These are phyloP conservation scores for Russula earlei DNA, from an alignment of 768 basidiomycete genomes.

Conservation along the genomic window DNA sequence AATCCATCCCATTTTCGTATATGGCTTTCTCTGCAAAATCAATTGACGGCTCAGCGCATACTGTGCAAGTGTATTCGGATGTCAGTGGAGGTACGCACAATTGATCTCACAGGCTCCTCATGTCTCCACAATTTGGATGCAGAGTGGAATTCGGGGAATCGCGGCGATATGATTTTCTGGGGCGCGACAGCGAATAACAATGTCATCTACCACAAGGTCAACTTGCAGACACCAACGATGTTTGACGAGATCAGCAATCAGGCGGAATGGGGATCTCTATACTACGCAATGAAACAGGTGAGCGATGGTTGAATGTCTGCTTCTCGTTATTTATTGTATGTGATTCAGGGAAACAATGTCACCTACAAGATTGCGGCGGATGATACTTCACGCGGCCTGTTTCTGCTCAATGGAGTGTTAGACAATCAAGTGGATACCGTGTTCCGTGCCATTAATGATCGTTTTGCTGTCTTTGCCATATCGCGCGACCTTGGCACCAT, in stretches of 20 bases:
- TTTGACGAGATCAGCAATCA: constrained; percentile 17
- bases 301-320: background rate
- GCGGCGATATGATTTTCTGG: constrained; percentile 7
- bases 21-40: constrained; percentile 26
- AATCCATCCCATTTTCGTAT: constrained; percentile 35
- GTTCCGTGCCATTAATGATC: constrained; percentile 15
- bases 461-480: constrained; percentile 23
- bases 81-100: constrained; percentile 28
- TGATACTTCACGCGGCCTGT: constrained; percentile 13
- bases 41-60: constrained; percentile 27
- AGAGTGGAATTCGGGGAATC: constrained; percentile 23
- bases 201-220: constrained; percentile 13
- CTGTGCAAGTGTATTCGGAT: constrained; percentile 32
- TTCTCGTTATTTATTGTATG: background rate
- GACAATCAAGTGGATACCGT: constrained; percentile 3
- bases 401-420: constrained; percentile 16
- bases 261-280: constrained; percentile 19
- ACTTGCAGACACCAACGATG: background rate
- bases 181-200: background rate
- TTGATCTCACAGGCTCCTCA: background rate
- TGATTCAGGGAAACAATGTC: constrained; percentile 4
- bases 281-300: constrained; percentile 16
- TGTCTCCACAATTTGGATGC: background rate
- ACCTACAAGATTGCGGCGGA: constrained; percentile 17
- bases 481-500: constrained; percentile 24